Conservation (phyloP, 306 rosid species). For the Trifolium repens region DNA sequence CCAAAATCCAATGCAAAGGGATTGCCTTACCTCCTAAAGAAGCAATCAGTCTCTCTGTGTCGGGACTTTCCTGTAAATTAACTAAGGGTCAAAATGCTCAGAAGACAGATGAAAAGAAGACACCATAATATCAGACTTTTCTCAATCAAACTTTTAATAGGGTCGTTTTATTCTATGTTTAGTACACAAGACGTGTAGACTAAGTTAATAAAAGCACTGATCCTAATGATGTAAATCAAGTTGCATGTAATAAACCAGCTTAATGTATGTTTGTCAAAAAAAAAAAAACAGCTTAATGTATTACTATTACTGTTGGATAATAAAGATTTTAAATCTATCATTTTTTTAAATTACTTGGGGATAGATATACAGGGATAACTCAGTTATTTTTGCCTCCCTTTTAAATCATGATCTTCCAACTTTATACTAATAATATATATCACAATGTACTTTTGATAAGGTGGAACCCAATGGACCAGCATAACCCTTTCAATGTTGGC, state of each 20-base stretch:
- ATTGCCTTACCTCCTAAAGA: neutral
- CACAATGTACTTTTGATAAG: constrained; percentile 23
- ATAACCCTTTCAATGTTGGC: constrained; percentile 12
- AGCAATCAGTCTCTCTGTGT: neutral
- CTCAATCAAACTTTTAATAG: neutral
- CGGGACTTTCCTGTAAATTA: neutral
- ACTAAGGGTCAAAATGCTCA: neutral
- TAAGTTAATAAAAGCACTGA: neutral
- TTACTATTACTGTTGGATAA: no score
- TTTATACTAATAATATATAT: neutral
- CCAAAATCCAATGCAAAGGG: neutral
- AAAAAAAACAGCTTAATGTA: no score
- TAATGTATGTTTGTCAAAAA: no score
- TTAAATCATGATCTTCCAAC: neutral
- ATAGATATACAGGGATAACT: constrained; percentile 7
- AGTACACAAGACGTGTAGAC: no score
- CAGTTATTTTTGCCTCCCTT: neutral
- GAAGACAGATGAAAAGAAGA: neutral
- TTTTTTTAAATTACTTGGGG: no score
- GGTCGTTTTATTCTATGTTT: neutral
- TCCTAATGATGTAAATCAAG: constrained; percentile 23
- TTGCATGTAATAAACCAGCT: neutral
- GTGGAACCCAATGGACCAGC: constrained; percentile 13
- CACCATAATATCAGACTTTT: neutral
- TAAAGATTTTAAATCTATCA: no score